Conservation (phyloP, 176 grass and related monocot species). For the Poa annua region DNA sequence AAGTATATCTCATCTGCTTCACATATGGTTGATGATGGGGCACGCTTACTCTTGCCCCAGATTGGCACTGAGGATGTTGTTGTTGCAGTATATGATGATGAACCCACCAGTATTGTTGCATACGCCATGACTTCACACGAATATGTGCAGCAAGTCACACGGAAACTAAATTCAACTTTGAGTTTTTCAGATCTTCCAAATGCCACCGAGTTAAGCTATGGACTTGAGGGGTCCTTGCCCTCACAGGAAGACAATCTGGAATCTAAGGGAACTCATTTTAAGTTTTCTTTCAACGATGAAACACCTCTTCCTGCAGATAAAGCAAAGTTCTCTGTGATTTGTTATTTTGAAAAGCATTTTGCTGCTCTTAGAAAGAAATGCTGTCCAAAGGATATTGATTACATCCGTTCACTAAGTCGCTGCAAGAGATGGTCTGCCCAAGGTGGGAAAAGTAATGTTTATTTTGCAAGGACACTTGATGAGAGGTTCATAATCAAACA, state of each 20-base stretch:
- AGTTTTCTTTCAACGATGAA: slow-evolving; percentile 83
- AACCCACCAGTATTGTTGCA: slow-evolving; percentile 94
- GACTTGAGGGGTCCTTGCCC: slow-evolving; percentile 40
- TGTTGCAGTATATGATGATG: slow-evolving; percentile 91
- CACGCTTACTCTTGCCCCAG: slow-evolving; percentile 75
- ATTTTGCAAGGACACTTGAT: slow-evolving; percentile 94
- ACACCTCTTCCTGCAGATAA: slow-evolving; percentile 71
- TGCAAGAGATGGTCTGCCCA: slow-evolving; percentile 94
- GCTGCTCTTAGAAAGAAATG: slow-evolving; percentile 76
- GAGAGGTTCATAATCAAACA: slow-evolving; percentile 98
- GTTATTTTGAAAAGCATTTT: slow-evolving; percentile 92
- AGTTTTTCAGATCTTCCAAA: slow-evolving; percentile 51
- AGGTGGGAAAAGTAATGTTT: slow-evolving; percentile 99
- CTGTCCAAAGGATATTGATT: slow-evolving; percentile 83
- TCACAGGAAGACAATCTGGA: slow-evolving; percentile 49
- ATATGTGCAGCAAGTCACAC: slow-evolving; percentile 50
- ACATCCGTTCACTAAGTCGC: slow-evolving; percentile 80
- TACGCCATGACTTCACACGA: slow-evolving; percentile 75
- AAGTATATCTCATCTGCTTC: slow-evolving; percentile 59
- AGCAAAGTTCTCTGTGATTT: slow-evolving; percentile 83
- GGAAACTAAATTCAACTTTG: slow-evolving; percentile 46
- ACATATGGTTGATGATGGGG: slow-evolving; percentile 62
- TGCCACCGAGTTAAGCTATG: slow-evolving; percentile 30
- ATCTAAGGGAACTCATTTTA: slow-evolving; percentile 71
- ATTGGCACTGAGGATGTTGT: slow-evolving; percentile 56